Conservation (phyloP, 192 early-diverging fungal genomes). For the Kickxella alabastrina region DNA sequence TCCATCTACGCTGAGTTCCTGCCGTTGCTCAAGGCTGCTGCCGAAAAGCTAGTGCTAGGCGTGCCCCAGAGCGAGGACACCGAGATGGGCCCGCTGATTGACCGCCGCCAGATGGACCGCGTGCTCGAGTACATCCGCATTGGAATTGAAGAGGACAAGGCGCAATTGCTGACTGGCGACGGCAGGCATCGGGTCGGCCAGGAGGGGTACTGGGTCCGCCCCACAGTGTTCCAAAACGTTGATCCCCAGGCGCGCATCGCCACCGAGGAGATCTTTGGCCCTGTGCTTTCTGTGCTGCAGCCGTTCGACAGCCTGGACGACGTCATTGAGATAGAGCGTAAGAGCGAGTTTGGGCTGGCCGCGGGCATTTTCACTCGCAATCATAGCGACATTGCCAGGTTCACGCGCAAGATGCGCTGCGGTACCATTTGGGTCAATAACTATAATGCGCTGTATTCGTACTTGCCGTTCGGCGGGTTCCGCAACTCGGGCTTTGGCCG, state of each 20-base stretch:
- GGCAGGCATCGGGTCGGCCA: not conserved
- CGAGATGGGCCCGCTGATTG: constrained; percentile 53
- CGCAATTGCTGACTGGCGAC: constrained; percentile 44
- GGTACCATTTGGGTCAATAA: constrained; percentile 61
- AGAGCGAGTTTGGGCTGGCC: constrained; percentile 52
- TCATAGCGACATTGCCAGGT: constrained; percentile 35
- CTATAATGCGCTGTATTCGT: constrained; percentile 55
- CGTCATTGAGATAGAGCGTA: constrained; percentile 53
- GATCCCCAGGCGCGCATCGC: constrained; percentile 41
- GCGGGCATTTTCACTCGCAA: constrained; percentile 54
- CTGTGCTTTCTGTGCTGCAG: constrained; percentile 53
- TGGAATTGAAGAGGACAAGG: constrained; percentile 20
- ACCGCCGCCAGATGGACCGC: constrained; percentile 55
- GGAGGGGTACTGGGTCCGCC: constrained; percentile 54
- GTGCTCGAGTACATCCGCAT: constrained; percentile 52
- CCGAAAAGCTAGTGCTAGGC: constrained; percentile 21
- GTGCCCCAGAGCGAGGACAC: constrained; percentile 22
- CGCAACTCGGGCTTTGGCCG: constrained; percentile 60
- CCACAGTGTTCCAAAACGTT: constrained; percentile 58
- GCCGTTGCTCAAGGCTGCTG: constrained; percentile 48
- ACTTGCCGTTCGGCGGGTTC: constrained; percentile 60
- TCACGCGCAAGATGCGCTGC: constrained; percentile 45
- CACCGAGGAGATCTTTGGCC: constrained; percentile 59
- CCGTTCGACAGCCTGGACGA: constrained; percentile 53
- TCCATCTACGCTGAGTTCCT: constrained; percentile 63